Percentiles rank a stretch among this genome's conserved stretches.
phyloP scores from a whole-genome alignment of 73 alveolate species.

The Tetrahymena malaccensis region DNA sequence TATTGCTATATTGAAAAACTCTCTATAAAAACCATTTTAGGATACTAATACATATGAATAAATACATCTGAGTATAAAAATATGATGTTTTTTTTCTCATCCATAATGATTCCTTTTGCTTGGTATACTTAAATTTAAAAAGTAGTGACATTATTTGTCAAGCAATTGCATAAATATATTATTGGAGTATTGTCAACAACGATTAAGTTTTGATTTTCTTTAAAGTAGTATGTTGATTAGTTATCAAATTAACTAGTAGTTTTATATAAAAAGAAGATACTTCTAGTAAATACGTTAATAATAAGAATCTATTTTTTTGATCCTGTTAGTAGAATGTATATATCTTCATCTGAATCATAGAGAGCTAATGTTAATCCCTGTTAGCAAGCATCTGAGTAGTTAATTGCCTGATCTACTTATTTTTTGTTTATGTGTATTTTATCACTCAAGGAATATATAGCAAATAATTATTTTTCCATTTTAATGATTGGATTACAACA shows the following conservation, averaged over 20 bases:
- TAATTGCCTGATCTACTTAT: too few relatives aligned
- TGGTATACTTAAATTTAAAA: too few relatives aligned
- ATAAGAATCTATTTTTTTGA: too few relatives aligned
- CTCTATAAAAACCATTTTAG: neutral
- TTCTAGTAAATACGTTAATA: too few relatives aligned
- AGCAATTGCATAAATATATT: too few relatives aligned
- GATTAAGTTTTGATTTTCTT: neutral
- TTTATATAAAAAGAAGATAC: too few relatives aligned
- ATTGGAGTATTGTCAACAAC: neutral
- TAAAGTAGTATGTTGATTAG: neutral
- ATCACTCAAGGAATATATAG: neutral
- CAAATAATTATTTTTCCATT: too few relatives aligned
- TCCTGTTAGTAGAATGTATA: neutral
- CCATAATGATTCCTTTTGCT: neutral
- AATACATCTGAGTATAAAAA: neutral
- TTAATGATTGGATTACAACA: neutral
- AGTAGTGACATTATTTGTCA: neutral
- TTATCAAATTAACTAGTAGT: neutral
- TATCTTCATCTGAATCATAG: neutral
- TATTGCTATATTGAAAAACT: neutral
- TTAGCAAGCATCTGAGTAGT: neutral
- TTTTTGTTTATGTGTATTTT: too few relatives aligned
- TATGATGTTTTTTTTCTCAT: neutral
- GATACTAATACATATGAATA: neutral
- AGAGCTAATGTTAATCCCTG: too few relatives aligned